These are phyloP conservation scores for Dovyalis caffra DNA, from an alignment of 345 rosid genomes.

Conservation along the genomic window DNA sequence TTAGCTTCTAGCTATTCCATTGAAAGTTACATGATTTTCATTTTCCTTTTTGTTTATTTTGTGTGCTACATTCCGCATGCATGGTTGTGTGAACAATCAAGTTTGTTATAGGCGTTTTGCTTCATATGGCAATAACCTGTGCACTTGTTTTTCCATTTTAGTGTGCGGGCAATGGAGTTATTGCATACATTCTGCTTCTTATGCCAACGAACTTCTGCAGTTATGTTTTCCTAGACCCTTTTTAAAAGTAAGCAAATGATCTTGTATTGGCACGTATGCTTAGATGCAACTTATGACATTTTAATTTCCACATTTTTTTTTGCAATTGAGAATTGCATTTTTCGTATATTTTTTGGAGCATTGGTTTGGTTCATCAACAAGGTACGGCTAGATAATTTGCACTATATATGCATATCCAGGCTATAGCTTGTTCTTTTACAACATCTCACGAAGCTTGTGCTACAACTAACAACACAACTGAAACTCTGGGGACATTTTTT, in stretches of 20 bases:
- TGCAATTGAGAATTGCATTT: neutral
- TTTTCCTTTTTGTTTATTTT: neutral
- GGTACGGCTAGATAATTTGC: neutral
- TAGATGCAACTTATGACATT: neutral
- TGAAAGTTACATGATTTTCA: neutral
- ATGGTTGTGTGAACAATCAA: neutral
- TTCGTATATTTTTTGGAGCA: neutral
- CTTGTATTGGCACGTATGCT: neutral
- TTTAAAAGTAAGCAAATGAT: neutral
- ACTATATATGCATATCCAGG: neutral
- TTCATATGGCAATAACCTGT: neutral
- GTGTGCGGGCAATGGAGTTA: neutral
- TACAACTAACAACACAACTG: neutral
- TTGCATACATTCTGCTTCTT: neutral
- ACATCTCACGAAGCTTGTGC: neutral
- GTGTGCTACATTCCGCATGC: neutral
- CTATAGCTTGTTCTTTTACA: neutral
- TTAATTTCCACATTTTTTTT: too few species aligned
- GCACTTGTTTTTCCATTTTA: neutral
- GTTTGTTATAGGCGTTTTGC: neutral
- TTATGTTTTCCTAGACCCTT: neutral
- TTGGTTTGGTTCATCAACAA: neutral
- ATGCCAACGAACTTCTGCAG: neutral
- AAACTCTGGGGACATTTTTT: neutral
- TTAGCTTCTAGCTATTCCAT: neutral